Conservation (phyloP, 2,329 filamentous ascomycete species). For the Ilyonectria mors-panacis region DNA sequence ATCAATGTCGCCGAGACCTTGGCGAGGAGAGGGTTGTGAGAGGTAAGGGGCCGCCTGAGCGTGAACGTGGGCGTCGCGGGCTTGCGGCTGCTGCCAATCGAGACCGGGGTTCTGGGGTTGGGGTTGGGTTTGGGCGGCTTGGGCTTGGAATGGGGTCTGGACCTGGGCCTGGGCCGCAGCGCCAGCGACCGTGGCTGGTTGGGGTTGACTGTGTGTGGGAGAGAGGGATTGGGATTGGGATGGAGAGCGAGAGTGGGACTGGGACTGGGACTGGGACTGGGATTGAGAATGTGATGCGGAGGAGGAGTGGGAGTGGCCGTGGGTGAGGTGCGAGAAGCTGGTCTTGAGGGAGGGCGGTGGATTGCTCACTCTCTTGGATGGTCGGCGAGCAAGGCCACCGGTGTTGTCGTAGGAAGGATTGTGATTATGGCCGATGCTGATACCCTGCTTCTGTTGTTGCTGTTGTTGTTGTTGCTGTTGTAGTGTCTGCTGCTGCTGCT, state of each 20-base stretch:
- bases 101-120: conserved; percentile 37
- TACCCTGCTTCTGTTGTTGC: conserved; percentile 44
- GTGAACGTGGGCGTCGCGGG: conserved; percentile 19
- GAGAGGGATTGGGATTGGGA: conserved; percentile 29
- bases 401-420: conserved; percentile 63
- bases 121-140: conserved; percentile 42
- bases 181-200: conserved; percentile 37
- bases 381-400: conserved; percentile 64
- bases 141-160: conserved; percentile 41
- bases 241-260: conserved; percentile 28
- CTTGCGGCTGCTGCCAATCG: conserved; percentile 40
- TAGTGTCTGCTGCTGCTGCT: conserved; percentile 46
- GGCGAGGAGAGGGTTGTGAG: conserved; percentile 61
- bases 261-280: conserved; percentile 26
- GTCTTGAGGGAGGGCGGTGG: conserved; percentile 60
- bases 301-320: conserved; percentile 32
- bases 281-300: conserved; percentile 34
- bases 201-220: conserved; percentile 35
- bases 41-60: conserved; percentile 52
- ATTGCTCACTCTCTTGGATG: conserved; percentile 72
- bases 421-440: conserved; percentile 47
- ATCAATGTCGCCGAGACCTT: conserved; percentile 60
- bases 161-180: conserved; percentile 35
- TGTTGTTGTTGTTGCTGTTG: conserved; percentile 55
- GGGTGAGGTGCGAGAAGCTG: conserved; percentile 50